These are phyloP conservation scores for Lentinus brumalis DNA, from an alignment of 768 basidiomycete genomes.

Conservation along the genomic window DNA sequence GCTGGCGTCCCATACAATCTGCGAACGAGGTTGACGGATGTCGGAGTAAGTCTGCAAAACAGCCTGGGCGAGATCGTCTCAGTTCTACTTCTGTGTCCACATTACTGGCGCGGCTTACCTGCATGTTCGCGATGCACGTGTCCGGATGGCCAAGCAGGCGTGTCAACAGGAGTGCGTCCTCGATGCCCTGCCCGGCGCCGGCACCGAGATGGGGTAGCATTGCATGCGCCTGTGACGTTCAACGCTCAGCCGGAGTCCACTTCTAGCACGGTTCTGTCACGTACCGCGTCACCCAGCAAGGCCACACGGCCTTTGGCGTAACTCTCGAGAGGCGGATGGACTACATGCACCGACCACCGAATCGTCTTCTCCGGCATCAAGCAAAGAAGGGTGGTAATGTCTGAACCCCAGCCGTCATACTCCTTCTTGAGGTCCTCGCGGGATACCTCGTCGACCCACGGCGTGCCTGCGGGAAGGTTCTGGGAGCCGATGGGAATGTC, in stretches of 20 bases:
- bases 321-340: constrained; percentile 46
- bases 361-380: constrained; percentile 44
- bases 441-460: constrained; percentile 46
- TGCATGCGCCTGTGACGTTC: constrained; percentile 43
- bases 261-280: not conserved
- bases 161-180: constrained; percentile 52
- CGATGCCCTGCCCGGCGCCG: constrained; percentile 61
- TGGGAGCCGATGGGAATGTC: constrained; percentile 22
- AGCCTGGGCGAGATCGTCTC: constrained; percentile 32
- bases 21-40: constrained; percentile 48
- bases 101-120: constrained; percentile 34
- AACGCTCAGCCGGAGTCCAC: not conserved
- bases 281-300: constrained; percentile 53
- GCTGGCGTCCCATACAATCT: constrained; percentile 49
- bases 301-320: constrained; percentile 48
- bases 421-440: constrained; percentile 45
- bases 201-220: constrained; percentile 63
- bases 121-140: constrained; percentile 41
- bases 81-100: not conserved
- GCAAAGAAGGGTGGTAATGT: constrained; percentile 43
- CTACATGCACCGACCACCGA: constrained; percentile 55
- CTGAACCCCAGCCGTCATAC: constrained; percentile 49
- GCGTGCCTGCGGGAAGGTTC: constrained; percentile 2
- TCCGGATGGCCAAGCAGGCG: constrained; percentile 46
- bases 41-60: constrained; percentile 49